These are phyloP conservation scores for Marasmius sp. DNA, from an alignment of 1,284 basidiomycete species.

Conservation along the genomic window DNA sequence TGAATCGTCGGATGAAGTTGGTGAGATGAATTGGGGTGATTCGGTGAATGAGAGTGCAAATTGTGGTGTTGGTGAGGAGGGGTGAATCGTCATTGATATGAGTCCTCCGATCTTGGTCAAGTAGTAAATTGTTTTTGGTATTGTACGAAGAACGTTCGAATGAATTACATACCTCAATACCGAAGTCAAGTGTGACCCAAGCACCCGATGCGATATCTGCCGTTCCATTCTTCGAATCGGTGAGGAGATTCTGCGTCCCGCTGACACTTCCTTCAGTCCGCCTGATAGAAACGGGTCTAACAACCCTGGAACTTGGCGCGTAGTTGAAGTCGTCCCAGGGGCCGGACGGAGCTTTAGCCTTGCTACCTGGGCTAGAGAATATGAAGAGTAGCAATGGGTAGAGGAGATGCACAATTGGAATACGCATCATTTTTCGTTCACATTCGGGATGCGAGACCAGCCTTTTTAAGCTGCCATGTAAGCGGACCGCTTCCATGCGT, in stretches of 20 bases:
- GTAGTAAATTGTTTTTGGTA: not conserved
- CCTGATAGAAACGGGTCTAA: conserved; percentile 37
- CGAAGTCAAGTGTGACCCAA: conserved; percentile 46
- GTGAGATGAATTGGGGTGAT: conserved; percentile 43
- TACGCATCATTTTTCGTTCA: too few species aligned
- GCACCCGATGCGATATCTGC: conserved; percentile 33
- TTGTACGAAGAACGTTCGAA: not conserved
- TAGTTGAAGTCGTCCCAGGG: conserved; percentile 48
- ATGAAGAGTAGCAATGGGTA: too few species aligned
- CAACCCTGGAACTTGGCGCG: conserved; percentile 39
- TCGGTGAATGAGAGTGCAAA: conserved; percentile 49
- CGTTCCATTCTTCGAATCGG: conserved; percentile 26
- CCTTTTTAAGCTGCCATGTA: too few species aligned
- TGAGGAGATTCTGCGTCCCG: conserved; percentile 27
- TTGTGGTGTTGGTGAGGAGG: conserved; percentile 23
- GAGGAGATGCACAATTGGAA: too few species aligned
- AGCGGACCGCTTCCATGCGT: too few species aligned
- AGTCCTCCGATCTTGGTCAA: conserved; percentile 41
- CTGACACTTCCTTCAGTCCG: conserved; percentile 29
- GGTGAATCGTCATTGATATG: conserved; percentile 38
- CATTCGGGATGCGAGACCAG: too few species aligned
- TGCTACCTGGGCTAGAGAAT: too few species aligned
- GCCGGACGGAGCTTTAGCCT: conserved; percentile 32
- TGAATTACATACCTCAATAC: conserved; percentile 34
- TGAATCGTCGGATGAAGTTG: conserved; percentile 44